Conservation (phyloP, 768 basidiomycete species). For the Coprinopsis sp. region DNA sequence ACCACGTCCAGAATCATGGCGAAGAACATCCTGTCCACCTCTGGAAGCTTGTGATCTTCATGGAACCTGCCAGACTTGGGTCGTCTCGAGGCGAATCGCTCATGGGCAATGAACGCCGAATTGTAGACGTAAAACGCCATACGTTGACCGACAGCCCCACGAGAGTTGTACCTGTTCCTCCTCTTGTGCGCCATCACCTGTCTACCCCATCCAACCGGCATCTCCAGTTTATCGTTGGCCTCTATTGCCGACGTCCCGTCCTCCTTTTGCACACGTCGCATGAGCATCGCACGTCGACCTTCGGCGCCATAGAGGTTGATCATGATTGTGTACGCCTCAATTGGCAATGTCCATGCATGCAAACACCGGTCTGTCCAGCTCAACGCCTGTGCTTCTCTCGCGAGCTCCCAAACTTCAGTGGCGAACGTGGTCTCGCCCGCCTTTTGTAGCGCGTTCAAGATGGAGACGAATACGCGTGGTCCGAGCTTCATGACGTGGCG, state of each 20-base stretch:
- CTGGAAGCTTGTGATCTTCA: constrained; percentile 28
- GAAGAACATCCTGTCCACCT: constrained; percentile 63
- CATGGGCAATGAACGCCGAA: background rate
- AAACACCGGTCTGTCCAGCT: constrained; percentile 36
- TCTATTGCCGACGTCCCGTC: constrained; percentile 3
- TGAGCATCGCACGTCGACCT: constrained; percentile 23
- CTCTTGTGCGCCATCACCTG: background rate
- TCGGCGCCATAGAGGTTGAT: constrained; percentile 53
- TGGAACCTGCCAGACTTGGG: background rate
- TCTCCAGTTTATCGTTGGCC: constrained; percentile 6
- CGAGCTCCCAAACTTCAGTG: constrained; percentile 62
- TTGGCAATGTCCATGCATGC: constrained; percentile 58
- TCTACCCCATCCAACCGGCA: background rate
- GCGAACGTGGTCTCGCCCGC: constrained; percentile 49
- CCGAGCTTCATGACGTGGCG: constrained; percentile 46
- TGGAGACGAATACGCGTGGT: constrained; percentile 52
- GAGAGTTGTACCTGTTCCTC: constrained; percentile 19
- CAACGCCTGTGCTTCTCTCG: constrained; percentile 49
- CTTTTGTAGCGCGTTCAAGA: constrained; percentile 60
- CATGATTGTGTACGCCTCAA: constrained; percentile 71
- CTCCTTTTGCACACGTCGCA: constrained; percentile 11
- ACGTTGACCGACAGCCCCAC: constrained; percentile 7
- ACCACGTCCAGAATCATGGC: constrained; percentile 54
- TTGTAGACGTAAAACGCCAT: background rate
- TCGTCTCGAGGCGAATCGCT: constrained; percentile 6